Evolutionary conservation across 1,284 basidiomycete genomes (phyloP).

Genomic region (Pisolithus thermaeus): DNA sequence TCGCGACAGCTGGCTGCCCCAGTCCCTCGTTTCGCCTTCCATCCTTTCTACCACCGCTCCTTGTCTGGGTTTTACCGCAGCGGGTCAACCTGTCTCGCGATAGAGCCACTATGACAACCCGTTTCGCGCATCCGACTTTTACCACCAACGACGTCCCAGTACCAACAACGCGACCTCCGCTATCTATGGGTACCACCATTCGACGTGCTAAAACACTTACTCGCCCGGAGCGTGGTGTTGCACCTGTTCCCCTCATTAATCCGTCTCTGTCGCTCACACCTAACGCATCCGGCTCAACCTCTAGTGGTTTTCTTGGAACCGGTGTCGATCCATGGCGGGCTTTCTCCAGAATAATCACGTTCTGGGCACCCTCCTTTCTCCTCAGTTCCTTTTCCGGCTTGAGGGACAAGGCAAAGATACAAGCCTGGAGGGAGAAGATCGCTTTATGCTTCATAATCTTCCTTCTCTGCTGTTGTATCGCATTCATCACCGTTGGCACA

Average conservation of each 20-base stretch:
- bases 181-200: constrained; percentile 52
- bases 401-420: constrained; percentile 69
- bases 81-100: too few species aligned
- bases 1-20: too few species aligned
- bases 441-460: constrained; percentile 85
- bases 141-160: constrained; percentile 57
- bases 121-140: constrained; percentile 36
- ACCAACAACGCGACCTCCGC: constrained; percentile 55
- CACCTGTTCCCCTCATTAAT: constrained; percentile 91
- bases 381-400: constrained; percentile 76
- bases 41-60: too few species aligned
- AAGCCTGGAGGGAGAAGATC: constrained; percentile 99
- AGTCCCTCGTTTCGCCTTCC: too few species aligned
- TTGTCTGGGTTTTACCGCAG: too few species aligned
- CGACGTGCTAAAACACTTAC: constrained; percentile 93
- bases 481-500: constrained; percentile 93
- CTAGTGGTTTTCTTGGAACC: constrained; percentile 30
- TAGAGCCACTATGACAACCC: constrained; percentile 43
- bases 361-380: constrained; percentile 84
- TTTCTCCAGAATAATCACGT: constrained; percentile 77
- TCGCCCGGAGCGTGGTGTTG: constrained; percentile 90
- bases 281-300: constrained; percentile 27
- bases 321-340: constrained; percentile 77
- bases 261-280: constrained; percentile 46
- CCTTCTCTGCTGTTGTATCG: constrained; percentile 75